Evolutionary conservation across 495 filamentous ascomycete genomes (phyloP), one percentile per base, ranked within the genome.

Genomic region (Podospora pseudocomata): DNA sequence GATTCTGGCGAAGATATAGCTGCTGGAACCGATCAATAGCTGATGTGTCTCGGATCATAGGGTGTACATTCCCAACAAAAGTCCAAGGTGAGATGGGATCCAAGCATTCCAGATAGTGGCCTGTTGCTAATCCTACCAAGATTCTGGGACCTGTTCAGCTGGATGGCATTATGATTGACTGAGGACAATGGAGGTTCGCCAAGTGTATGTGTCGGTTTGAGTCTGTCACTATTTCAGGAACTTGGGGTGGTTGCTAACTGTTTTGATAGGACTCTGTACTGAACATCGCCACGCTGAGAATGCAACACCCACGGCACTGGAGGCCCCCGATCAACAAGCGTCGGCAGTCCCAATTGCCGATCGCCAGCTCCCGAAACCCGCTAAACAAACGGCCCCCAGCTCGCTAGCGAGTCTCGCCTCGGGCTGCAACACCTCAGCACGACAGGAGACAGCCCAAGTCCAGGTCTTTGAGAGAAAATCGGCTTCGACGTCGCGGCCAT

Each of bases 401-500:
- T 11, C 39, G 58, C 23, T 18, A 26, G 9, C 9, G 7, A 23
- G 20, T 23, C 20, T 23, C 20, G 1, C 20, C 20, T 23, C 20
- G 20, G 20, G 1, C 20, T 23, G 20, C 20, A 23, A 23, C 20
- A 49, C 9, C 39, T 49, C 39, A 49, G 39, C 39, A 49, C 39
- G 39, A 49, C 39, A 11, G 9, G 5, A 16, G 39, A 32, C 30
- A 32, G 30, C 7, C 30, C 30, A 32, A 7, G 30, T 32, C 30
- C 1, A 49, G 49, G 26, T 44, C 64, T 4, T 26, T 11, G n/a
- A 55, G 27, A 39, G 11, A 26, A 7, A 23, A 0, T 15, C 7
- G 49, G 20, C 44, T 58, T 26, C 27, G 3, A 30, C 27, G 27
- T 18, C 67, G 63, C 16, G 71, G 66, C 58, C 55, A 56, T 66